Evolutionary conservation across 1,139 yeast species (phyloP).

Genomic region (Kluyveromyces marxianus): DNA sequence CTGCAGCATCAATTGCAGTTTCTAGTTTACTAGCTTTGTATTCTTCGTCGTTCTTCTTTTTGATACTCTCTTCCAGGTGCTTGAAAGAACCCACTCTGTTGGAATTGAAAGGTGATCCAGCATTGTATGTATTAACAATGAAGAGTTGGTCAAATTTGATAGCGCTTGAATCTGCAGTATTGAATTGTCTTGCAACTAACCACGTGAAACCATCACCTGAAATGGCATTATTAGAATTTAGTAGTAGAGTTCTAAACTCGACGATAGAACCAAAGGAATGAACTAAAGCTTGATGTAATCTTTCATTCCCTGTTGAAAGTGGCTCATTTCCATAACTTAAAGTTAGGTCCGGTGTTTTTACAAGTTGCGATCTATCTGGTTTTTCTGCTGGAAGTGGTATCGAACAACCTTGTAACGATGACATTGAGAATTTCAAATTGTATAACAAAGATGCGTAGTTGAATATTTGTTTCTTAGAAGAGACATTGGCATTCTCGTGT

Average conservation of each 20-base stretch:
- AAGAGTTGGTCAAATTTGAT: constrained; percentile 42
- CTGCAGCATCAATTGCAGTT: constrained; percentile 17
- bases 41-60: constrained; percentile 1
- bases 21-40: constrained; percentile 18
- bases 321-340: constrained; percentile 36
- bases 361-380: constrained; percentile 30
- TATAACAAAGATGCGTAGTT: constrained; percentile 53
- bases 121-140: constrained; percentile 68
- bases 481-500: constrained; percentile 24
- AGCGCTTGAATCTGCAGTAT: constrained; percentile 22
- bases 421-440: constrained; percentile 53
- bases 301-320: constrained; percentile 18
- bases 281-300: constrained; percentile 38
- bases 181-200: constrained; percentile 54
- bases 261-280: constrained; percentile 59
- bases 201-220: constrained; percentile 74
- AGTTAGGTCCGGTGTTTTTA: constrained; percentile 38
- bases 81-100: constrained; percentile 28
- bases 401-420: constrained; percentile 37
- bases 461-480: constrained; percentile 35
- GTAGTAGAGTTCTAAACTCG: constrained; percentile 57
- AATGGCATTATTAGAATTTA: constrained; percentile 55
- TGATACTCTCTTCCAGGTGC: constrained; percentile 31
- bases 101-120: constrained; percentile 51
- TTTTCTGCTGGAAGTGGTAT: constrained; percentile 11